Evolutionary conservation across 192 early-diverging fungal genomes (phyloP), one percentile per base, ranked within the genome.

Genomic region (Linnemannia schmuckeri): DNA sequence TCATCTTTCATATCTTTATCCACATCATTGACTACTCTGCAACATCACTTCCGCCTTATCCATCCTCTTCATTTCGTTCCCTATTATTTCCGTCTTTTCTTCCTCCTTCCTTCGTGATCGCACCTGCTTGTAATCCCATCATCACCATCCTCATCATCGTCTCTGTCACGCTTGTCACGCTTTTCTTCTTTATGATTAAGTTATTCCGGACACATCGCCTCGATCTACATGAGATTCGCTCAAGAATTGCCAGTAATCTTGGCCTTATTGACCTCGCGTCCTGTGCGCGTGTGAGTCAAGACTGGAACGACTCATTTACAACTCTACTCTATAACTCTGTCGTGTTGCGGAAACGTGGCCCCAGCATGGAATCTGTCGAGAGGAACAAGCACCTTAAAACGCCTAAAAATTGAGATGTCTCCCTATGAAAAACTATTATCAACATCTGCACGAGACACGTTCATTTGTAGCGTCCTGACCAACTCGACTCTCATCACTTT

Each of bases 171-270:
- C 12, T 52, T 13, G 41, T 78, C 76, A 70, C 66, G 27, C 52
- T 78, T 18, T 49, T 49, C 46, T 12, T 52, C 76, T 78, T 78
- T 61, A 78, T 69, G 76, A 37, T n/a, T 24, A 70, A 78, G 42
- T 70, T 70, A 6, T 49, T 78, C 42, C 42, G 22, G 68, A 33
- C 27, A 69, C 24, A 69, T 33, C 24, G 27, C 27, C 66, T 69
- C 1, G 66, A 69, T 69, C 27, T 69, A 30, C 66, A 69, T 69
- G 66, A 69, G 8, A 69, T 69, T 33, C 66, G 66, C 15, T 69
- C 66, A 30, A 69, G 66, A 69, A 30, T 69, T 30, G 66, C 66
- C 66, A 33, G 1, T 3, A 33, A 2, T 37, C 66, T 69, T 30
- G 30, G 66, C 66, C 66, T 0, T 9, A 69, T 33, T 33, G 66